Evolutionary conservation across 768 basidiomycete species (phyloP), one percentile per base, ranked within the genome.

Genomic region (Cystoderma amianthinum): DNA sequence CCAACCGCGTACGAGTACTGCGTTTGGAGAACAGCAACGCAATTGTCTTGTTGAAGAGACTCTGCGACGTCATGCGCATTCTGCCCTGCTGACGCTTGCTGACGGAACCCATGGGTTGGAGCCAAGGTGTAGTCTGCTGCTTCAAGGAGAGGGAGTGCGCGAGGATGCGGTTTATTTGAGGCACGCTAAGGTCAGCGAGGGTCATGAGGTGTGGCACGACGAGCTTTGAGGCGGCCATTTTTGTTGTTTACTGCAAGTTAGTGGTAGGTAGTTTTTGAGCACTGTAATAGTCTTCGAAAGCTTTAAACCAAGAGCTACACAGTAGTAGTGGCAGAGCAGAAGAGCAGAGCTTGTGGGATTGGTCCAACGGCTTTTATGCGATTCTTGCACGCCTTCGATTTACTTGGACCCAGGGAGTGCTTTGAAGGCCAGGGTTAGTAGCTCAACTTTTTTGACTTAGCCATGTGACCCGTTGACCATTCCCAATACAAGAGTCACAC

Each of bases 11-110:
- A 33, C 95, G 78, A 0, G 95, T 97, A 54, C 86, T 90, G 25
- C 95, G 80, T 57, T 99, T 99, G 2, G 82, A 83, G 62, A 99
- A 98, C 28, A 98, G 60, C 41, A 98, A 64, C 0, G 94, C 94
- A 45, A 98, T 74, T 0, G 87, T 80, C 61, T 94, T 92, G 56
- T 77, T 80, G 55, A 80, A 81, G 3, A 91, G 70, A 2, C 84
- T 82, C 59, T 84, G 85, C 0, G 83, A 76, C 1, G 85, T 84
- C 52, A 84, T 67, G 5, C 71, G 74, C 36, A 82, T 56, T 21
- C 57, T 58, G 38, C 53, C 60, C 44, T 58, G 50, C 49, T 52
- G 61, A 53, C 61, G 58, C 24, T 43, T 39, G 30, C 50, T 42
- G 4, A 56, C 62, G 59, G 36, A 68, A 62, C 30, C 64, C 38